Evolutionary conservation across 2,329 filamentous ascomycete genomes (phyloP).

Genomic region (Harringtonia aguacate): DNA sequence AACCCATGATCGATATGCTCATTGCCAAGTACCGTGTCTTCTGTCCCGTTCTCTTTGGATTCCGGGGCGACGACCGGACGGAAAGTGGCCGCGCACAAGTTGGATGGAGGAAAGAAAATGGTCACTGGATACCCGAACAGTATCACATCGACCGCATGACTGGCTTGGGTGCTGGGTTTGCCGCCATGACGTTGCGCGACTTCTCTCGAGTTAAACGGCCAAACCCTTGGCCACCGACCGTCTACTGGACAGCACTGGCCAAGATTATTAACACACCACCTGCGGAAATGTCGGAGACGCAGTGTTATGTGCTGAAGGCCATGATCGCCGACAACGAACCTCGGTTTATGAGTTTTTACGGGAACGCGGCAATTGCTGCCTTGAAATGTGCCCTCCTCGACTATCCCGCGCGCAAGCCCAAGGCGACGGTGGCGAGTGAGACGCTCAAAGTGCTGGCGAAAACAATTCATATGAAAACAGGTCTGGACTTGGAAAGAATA

Average conservation of each 20-base stretch:
- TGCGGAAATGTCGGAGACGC: conserved; percentile 58
- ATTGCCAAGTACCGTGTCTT: conserved; percentile 72
- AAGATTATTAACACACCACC: conserved; percentile 66
- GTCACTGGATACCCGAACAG: conserved; percentile 54
- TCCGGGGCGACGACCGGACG: conserved; percentile 65
- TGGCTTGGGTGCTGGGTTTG: conserved; percentile 74
- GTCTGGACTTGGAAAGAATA: conserved; percentile 28
- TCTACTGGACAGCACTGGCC: conserved; percentile 76
- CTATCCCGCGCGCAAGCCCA: conserved; percentile 48
- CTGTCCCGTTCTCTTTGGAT: conserved; percentile 80
- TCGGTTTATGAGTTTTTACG: conserved; percentile 73
- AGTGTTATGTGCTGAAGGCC: conserved; percentile 57
- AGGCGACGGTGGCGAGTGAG: conserved; percentile 36
- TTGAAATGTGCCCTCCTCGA: conserved; percentile 63
- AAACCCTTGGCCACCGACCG: conserved; percentile 65
- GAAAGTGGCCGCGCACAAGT: conserved; percentile 54
- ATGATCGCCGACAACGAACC: conserved; percentile 65
- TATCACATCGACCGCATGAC: conserved; percentile 74
- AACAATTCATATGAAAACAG: conserved; percentile 37
- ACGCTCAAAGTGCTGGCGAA: conserved; percentile 42
- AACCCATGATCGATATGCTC: conserved; percentile 62
- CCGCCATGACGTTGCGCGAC: conserved; percentile 71
- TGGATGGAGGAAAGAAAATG: conserved; percentile 59
- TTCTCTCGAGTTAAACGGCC: conserved; percentile 58
- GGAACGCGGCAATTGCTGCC: conserved; percentile 61